phyloP scores from a whole-genome alignment of 495 filamentous ascomycete genomes.

The Podospora australis region DNA sequence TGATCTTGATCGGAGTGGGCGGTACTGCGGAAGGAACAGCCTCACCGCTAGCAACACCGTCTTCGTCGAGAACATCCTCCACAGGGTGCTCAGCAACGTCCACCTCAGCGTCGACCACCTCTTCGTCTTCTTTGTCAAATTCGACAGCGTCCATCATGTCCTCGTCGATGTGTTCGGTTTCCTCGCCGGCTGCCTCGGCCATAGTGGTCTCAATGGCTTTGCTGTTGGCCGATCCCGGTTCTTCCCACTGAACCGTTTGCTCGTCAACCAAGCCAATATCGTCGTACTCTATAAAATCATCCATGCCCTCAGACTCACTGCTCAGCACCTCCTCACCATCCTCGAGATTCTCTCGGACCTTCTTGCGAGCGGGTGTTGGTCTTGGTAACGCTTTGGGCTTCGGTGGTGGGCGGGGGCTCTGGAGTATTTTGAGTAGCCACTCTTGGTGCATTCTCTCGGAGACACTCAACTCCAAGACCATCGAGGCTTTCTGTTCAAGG shows the following conservation, averaged over 20 bases:
- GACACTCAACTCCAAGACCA: conserved; percentile 53
- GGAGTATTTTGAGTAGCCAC: conserved; percentile 51
- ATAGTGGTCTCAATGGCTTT: no score
- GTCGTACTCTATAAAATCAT: conserved; percentile 36
- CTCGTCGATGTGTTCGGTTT: no score
- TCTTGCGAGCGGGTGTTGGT: conserved; percentile 15
- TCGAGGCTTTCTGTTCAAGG: conserved; percentile 46
- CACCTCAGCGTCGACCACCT: not conserved
- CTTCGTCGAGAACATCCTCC: no score
- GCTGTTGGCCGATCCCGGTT: no score
- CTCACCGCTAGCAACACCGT: no score
- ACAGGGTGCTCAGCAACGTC: not conserved
- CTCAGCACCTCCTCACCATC: conserved; percentile 41
- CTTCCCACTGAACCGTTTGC: not conserved
- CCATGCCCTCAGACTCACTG: conserved; percentile 41
- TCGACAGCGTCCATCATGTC: not conserved
- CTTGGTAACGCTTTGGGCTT: conserved; percentile 31
- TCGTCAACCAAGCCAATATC: conserved; percentile 4
- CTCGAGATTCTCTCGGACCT: conserved; percentile 10
- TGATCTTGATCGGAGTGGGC: conserved; percentile 5
- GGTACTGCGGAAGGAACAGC: not conserved
- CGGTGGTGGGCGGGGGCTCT: conserved; percentile 43
- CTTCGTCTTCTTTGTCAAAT: not conserved
- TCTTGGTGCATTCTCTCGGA: conserved; percentile 45
- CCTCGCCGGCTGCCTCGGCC: no score